Evolutionary conservation across 202 grass and related monocot genomes (phyloP), one percentile per base, ranked within the genome.

Genomic region (Digitaria exilis): DNA sequence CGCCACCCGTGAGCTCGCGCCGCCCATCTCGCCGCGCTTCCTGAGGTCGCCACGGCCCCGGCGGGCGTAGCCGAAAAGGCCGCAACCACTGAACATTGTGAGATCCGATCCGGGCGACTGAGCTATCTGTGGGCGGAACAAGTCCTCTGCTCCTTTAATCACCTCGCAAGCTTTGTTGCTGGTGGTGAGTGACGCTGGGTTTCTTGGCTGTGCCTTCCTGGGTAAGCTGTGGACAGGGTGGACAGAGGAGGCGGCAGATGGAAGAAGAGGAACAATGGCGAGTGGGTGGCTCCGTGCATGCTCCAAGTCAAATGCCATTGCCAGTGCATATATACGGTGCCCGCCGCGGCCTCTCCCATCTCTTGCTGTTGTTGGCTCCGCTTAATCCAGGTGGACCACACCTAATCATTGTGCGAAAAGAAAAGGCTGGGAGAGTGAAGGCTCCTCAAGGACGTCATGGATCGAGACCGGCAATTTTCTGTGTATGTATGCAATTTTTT

Each of bases 1-100:
- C 63, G 90, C 86, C 5, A 93, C 89, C 2, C 90, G 82, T 30
- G 87, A 81, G 30, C 86, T 87, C 65, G 67, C 86, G 24, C 60
- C 80, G 45, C 84, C 88, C 0, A 71, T 56, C 60, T 87, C 88
- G 15, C 84, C 88, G 0, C 75, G 79, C 80, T 87, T 90, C 75
- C 61, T 22, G 43, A 79, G 71, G 68, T 76, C 85, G 14, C 76
- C 77, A 28, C 67, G 41, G 28, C 84, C 85, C 9, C 80, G 84
- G 35, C 77, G 81, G 2, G 75, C 70, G 81, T 80, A 75, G 56
- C 80, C 62, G 56, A 91, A 95, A 26, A 91, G 79, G 25, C 86
- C 86, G 45, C 80, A 89, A n/a, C n/a, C n/a, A n/a, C n/a, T n/a
- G 72, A 98, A 83, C 92, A 98, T 93, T 57, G 67, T 77, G 66